Conservation (phyloP, 768 basidiomycete genomes). For the Amanita polypyramis region DNA sequence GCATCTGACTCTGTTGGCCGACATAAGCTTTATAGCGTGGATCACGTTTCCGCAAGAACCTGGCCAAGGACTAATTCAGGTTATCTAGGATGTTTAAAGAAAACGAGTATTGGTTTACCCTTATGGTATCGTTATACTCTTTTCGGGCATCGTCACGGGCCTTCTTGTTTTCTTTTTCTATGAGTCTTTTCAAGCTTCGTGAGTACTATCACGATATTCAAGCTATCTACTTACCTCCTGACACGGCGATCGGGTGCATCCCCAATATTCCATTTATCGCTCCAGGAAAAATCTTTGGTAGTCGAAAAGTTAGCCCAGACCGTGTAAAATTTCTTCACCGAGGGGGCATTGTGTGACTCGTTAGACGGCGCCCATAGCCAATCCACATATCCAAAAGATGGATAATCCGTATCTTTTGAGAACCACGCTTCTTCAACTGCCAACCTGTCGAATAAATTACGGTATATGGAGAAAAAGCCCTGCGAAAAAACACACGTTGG, state of each 20-base stretch:
- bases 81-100: not conserved
- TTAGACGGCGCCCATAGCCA: constrained; percentile 58
- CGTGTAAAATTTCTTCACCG: constrained; percentile 69
- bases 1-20: constrained; percentile 27
- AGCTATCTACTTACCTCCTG: constrained; percentile 42
- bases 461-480: constrained; percentile 88
- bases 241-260: constrained; percentile 84
- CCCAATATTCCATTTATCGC: constrained; percentile 69
- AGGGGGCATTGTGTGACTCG: constrained; percentile 33
- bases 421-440: constrained; percentile 64
- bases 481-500: constrained; percentile 21
- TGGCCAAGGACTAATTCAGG: constrained; percentile 49
- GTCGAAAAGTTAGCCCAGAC: constrained; percentile 84
- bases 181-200: constrained; percentile 37
- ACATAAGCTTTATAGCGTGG: constrained; percentile 72
- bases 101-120: constrained; percentile 36
- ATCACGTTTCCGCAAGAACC: constrained; percentile 79
- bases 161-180: constrained; percentile 97
- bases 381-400: constrained; percentile 71
- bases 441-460: constrained; percentile 76
- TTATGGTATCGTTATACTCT: constrained; percentile 88
- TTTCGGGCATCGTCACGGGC: constrained; percentile 75
- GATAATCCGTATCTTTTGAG: constrained; percentile 40
- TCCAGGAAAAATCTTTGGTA: constrained; percentile 82
- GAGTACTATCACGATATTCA: not conserved